Conservation (phyloP, 805 yeast species). For the Myxozyma vanderwaltii region DNA sequence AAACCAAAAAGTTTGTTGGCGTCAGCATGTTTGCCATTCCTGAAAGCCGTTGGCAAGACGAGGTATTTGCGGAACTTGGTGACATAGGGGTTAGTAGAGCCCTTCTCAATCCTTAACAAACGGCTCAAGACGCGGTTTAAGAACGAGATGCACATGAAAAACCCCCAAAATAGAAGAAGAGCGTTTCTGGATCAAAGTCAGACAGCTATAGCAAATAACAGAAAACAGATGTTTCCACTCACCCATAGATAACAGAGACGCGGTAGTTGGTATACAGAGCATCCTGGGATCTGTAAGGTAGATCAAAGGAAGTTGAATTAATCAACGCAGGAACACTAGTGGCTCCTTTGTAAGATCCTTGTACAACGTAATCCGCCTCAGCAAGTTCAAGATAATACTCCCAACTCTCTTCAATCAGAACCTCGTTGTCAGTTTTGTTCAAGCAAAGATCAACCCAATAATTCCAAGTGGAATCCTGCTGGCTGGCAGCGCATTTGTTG, state of each 20-base stretch:
- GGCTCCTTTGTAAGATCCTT: background rate
- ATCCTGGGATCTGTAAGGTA: background rate
- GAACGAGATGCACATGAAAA: slow-evolving; percentile 12
- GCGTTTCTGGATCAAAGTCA: slow-evolving; percentile 1
- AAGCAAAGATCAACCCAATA: background rate
- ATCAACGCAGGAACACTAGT: slow-evolving; percentile 11
- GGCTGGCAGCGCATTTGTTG: slow-evolving; percentile 3
- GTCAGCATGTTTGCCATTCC: slow-evolving; percentile 35
- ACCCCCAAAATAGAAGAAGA: slow-evolving; percentile 21
- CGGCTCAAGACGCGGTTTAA: background rate
- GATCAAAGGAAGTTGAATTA: background rate
- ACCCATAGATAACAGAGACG: slow-evolving; percentile 17
- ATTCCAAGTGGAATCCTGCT: slow-evolving; percentile 7
- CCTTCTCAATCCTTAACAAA: background rate
- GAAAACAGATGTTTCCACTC: too few relatives aligned
- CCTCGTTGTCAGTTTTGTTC: background rate
- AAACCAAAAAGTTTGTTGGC: slow-evolving; percentile 28
- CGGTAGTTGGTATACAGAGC: slow-evolving; percentile 4
- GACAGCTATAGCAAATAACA: background rate
- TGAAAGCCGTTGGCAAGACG: slow-evolving; percentile 39
- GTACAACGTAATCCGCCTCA: slow-evolving; percentile 1
- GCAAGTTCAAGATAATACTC: slow-evolving; percentile 8
- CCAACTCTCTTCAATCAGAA: background rate
- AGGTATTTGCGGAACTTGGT: slow-evolving; percentile 18
- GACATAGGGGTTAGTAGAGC: background rate